phyloP scores from a whole-genome alignment of 2,329 filamentous ascomycete genomes.

The Anisogramma anomala region DNA sequence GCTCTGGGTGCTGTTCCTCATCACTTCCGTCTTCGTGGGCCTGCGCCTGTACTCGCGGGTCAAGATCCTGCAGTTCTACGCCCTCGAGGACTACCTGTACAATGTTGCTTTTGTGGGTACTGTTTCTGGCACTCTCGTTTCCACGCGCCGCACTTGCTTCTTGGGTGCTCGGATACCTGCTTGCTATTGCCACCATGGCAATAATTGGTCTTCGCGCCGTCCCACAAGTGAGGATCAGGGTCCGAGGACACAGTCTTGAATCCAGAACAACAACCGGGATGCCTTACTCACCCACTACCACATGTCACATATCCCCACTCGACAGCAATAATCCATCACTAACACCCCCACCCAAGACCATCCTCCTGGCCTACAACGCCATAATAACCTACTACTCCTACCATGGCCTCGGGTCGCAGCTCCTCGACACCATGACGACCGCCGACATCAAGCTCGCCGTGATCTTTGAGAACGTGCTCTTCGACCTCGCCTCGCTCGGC shows the following conservation, averaged over 20 bases:
- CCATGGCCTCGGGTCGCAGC: constrained; percentile 13
- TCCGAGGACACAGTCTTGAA: too few species aligned
- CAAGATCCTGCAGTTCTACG: constrained; percentile 14
- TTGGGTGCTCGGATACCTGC: not conserved
- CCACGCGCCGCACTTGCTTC: not conserved
- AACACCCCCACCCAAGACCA: constrained; percentile 4
- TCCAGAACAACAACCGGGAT: too few species aligned
- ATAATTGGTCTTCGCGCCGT: not conserved
- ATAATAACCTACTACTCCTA: constrained; percentile 14
- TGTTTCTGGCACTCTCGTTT: not conserved
- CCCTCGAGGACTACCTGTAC: constrained; percentile 13
- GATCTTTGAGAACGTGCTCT: constrained; percentile 12
- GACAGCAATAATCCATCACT: not conserved
- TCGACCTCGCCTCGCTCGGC: constrained; percentile 10
- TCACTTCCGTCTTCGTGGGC: constrained; percentile 11
- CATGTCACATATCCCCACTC: not conserved
- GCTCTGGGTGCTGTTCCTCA: constrained; percentile 11
- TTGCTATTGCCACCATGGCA: not conserved
- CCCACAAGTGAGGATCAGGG: not conserved
- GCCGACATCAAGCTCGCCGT: constrained; percentile 10
- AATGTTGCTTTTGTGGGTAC: constrained; percentile 12
- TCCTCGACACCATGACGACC: constrained; percentile 8
- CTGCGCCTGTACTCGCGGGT: constrained; percentile 10
- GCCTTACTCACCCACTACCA: too few species aligned
- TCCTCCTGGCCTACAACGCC: constrained; percentile 13